These are phyloP conservation scores for Mycosarcoma mackinlayi DNA, from an alignment of 1,284 basidiomycete genomes.

Conservation along the genomic window DNA sequence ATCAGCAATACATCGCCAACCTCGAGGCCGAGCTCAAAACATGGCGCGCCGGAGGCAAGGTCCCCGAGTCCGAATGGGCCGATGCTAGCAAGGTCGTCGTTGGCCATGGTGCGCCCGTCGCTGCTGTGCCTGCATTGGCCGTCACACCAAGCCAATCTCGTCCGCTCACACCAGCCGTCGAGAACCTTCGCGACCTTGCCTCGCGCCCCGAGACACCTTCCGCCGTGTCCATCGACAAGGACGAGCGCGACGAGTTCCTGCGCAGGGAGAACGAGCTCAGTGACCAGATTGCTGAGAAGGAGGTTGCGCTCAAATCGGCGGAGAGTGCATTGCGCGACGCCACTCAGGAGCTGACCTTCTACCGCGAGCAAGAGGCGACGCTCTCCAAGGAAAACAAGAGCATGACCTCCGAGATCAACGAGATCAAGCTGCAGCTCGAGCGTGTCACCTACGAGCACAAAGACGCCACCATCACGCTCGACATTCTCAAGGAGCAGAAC, in stretches of 20 bases:
- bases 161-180: slow-evolving; percentile 81
- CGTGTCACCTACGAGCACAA: slow-evolving; percentile 94
- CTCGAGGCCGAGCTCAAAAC: slow-evolving; percentile 90
- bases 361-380: slow-evolving; percentile 80
- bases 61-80: slow-evolving; percentile 87
- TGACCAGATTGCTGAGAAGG: slow-evolving; percentile 88
- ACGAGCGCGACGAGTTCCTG: slow-evolving; percentile 97
- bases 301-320: slow-evolving; percentile 62
- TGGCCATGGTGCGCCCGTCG: slow-evolving; percentile 51
- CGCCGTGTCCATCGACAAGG: slow-evolving; percentile 86
- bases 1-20: slow-evolving; percentile 86
- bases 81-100: slow-evolving; percentile 75
- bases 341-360: slow-evolving; percentile 82
- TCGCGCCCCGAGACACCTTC: slow-evolving; percentile 74
- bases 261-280: slow-evolving; percentile 95
- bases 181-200: slow-evolving; percentile 77
- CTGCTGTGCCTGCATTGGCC: slow-evolving; percentile 58
- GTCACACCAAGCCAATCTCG: slow-evolving; percentile 54
- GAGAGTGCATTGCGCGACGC: slow-evolving; percentile 69
- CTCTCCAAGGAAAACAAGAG: slow-evolving; percentile 59
- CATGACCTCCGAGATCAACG: slow-evolving; percentile 77
- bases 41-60: slow-evolving; percentile 88
- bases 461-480: slow-evolving; percentile 91
- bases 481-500: slow-evolving; percentile 95
- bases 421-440: slow-evolving; percentile 89